phyloP scores from a whole-genome alignment of 768 basidiomycete species.

The Albatrellus ellisii region DNA sequence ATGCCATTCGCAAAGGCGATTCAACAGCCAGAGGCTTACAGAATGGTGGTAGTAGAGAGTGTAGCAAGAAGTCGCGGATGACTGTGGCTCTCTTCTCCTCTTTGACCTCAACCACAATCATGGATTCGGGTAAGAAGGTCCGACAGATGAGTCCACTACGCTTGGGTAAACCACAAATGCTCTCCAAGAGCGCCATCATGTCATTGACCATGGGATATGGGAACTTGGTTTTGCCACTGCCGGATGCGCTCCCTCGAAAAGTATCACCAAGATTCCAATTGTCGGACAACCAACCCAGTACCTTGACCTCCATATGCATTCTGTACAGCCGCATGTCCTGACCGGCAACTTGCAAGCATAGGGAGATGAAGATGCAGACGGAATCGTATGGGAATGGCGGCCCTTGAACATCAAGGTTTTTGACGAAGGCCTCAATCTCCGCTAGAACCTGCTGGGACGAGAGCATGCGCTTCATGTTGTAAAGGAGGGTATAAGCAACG shows the following conservation, averaged over 20 bases:
- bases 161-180: conserved; percentile 43
- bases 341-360: conserved; percentile 55
- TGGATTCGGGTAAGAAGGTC: conserved; percentile 56
- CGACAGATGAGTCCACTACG: conserved; percentile 31
- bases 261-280: conserved; percentile 42
- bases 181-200: conserved; percentile 47
- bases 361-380: conserved; percentile 70
- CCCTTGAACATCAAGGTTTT: conserved; percentile 84
- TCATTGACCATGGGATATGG: conserved; percentile 46
- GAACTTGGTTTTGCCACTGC: conserved; percentile 27
- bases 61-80: conserved; percentile 60
- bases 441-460: conserved; percentile 42
- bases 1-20: neutral
- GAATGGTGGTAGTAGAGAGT: conserved; percentile 44
- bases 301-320: conserved; percentile 79
- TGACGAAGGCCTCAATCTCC: conserved; percentile 70
- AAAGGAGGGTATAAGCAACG: conserved; percentile 41
- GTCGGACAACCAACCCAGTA: conserved; percentile 68
- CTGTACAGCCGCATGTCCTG: conserved; percentile 77
- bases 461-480: conserved; percentile 29
- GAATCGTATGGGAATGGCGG: conserved; percentile 81
- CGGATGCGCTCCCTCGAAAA: conserved; percentile 24
- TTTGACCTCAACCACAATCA: conserved; percentile 44
- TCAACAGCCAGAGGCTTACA: conserved; percentile 6
- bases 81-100: conserved; percentile 42